Base-by-base conservation (phyloP, 2,329 filamentous ascomycete species). In the Penicillium aurantiogriseum region DNA sequence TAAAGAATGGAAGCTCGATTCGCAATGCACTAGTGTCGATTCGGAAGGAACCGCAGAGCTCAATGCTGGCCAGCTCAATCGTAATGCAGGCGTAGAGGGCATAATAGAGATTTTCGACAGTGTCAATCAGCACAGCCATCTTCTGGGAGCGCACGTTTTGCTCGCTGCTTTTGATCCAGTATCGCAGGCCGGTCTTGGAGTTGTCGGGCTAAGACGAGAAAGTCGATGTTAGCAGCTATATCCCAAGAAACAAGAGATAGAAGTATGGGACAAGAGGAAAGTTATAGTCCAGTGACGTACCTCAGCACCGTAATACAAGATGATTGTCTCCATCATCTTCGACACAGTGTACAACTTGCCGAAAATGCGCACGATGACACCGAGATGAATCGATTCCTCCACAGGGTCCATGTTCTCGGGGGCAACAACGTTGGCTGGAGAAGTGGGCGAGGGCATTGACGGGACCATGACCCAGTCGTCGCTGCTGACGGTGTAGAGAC, bases 51-150 rank as follows among this genome's bases (percentile, higher is more conserved):
- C 68, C 56, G 54, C 70, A 74, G 21, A 76, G 67, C 21, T 77
- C 71, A 29, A 73, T 65, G 19, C 64, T 71, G 6, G 67, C 67
- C 36, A 76, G 70, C 51, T 77, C 75, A 43, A 73, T 67, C n/a
- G 71, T 64, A 7, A 77, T 46, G 35, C 73, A 67, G 2, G 74
- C 65, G 51, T 74, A 75, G 25, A 76, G 51, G 11, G 69, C 64
- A 52, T 76, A 76, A 51, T 69, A 77, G 8, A 77, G 63, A 27
- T 71, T 70, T 50, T 77, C 73, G 19, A 69, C 62, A 13, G 63
- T 67, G n/a, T 68, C 63, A 44, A 76, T 68, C n/a, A 77, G 63
- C 6, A 63, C 58, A 23, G 57, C 45, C 17, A 72, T 62, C 5
- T 68, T 69, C 4, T 67, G 56, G n/a, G 67, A 65, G 23, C 54